Conservation (phyloP, 768 basidiomycete genomes). For the Lanmaoa rubissima region DNA sequence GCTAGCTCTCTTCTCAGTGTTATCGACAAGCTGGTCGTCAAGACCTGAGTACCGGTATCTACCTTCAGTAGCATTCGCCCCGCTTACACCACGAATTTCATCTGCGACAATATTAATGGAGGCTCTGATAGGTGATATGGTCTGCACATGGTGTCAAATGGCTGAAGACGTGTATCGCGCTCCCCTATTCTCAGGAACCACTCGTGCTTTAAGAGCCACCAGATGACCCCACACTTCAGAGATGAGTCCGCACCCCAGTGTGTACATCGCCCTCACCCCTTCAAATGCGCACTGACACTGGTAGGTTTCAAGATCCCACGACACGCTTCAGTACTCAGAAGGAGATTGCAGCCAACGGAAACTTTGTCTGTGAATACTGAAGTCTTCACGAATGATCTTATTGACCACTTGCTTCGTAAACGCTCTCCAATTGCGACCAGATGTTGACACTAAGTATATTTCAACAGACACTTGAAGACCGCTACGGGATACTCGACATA, state of each 20-base stretch:
- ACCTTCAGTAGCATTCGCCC: background rate
- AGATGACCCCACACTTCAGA: background rate
- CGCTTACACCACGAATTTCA: background rate
- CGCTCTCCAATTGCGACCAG: background rate
- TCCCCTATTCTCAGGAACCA: background rate
- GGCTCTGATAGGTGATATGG: background rate
- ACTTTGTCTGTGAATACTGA: background rate
- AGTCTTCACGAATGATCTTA: background rate
- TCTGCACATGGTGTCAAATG: background rate
- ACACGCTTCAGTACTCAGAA: background rate
- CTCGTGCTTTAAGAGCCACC: background rate
- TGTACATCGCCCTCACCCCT: background rate
- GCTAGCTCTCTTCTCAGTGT: background rate
- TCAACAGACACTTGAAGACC: background rate
- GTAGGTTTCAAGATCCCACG: background rate
- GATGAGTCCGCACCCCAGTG: background rate
- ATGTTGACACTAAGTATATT: background rate
- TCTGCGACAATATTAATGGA: background rate
- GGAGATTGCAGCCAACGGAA: background rate
- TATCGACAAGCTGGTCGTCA: background rate
- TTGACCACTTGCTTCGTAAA: background rate
- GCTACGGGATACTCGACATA: background rate
- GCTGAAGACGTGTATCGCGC: background rate
- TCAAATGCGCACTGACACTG: background rate
- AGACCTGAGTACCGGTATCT: background rate